Conservation (phyloP, 2,329 filamentous ascomycete genomes). For the Colletotrichum horii region DNA sequence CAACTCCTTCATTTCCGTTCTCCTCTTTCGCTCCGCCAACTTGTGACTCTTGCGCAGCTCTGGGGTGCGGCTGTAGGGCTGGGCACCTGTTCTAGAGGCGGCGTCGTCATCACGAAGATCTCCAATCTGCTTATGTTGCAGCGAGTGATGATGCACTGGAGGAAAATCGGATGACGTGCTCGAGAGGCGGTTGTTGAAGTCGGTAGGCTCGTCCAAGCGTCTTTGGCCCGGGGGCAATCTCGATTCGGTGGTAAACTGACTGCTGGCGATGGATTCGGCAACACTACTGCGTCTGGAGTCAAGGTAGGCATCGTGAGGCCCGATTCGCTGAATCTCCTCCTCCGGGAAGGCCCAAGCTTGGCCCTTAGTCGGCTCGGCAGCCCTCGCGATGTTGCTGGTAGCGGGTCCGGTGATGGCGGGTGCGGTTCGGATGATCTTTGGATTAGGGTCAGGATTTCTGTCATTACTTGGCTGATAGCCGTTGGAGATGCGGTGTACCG, state of each 20-base stretch:
- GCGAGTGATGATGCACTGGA: constrained; percentile 73
- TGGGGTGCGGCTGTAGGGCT: constrained; percentile 83
- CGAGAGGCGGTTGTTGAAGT: constrained; percentile 52
- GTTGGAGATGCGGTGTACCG: constrained; percentile 67
- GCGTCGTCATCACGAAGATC: constrained; percentile 68
- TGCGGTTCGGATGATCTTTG: constrained; percentile 66
- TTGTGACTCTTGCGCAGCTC: constrained; percentile 86
- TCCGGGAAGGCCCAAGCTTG: constrained; percentile 86
- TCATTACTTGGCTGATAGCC: constrained; percentile 67
- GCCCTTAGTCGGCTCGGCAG: constrained; percentile 80
- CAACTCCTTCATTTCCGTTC: constrained; percentile 87
- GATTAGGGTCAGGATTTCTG: constrained; percentile 57
- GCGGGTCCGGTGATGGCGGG: constrained; percentile 78
- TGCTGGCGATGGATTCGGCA: constrained; percentile 79
- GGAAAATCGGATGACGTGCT: constrained; percentile 60
- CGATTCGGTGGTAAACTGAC: constrained; percentile 78
- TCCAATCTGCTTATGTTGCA: constrained; percentile 75
- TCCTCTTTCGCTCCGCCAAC: constrained; percentile 80
- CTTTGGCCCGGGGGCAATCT: constrained; percentile 74
- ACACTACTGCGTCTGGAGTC: constrained; percentile 78
- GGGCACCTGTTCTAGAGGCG: constrained; percentile 58
- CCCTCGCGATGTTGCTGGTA: constrained; percentile 68
- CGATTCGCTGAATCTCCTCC: constrained; percentile 63
- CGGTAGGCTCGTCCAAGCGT: constrained; percentile 67
- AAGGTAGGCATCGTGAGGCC: constrained; percentile 54